Conservation (phyloP, 345 rosid genomes). For the Salix suchowensis region DNA sequence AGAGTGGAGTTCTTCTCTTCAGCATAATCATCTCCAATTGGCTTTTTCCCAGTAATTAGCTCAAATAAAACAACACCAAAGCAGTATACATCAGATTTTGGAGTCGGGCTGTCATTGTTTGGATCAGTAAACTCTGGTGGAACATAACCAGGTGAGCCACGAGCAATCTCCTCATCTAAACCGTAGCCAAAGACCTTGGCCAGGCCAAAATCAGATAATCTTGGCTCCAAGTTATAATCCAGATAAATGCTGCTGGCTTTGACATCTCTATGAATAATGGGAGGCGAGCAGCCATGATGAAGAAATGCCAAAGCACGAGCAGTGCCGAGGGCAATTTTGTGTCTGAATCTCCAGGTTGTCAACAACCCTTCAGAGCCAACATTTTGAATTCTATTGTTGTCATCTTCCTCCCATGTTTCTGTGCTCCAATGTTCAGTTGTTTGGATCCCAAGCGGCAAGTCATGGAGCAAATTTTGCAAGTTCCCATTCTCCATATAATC, state of each 20-base stretch:
- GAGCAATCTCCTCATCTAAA: slow-evolving; percentile 60
- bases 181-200: slow-evolving; percentile 79
- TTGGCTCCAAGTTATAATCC: slow-evolving; percentile 74
- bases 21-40: slow-evolving; percentile 65
- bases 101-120: slow-evolving; percentile 53
- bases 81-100: slow-evolving; percentile 87
- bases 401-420: slow-evolving; percentile 80
- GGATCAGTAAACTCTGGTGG: slow-evolving; percentile 76
- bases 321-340: slow-evolving; percentile 76
- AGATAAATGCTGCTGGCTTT: slow-evolving; percentile 89
- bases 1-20: slow-evolving; percentile 50
- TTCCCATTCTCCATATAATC: slow-evolving; percentile 97
- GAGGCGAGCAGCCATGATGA: slow-evolving; percentile 92
- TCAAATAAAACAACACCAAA: slow-evolving; percentile 82
- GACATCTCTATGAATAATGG: slow-evolving; percentile 78
- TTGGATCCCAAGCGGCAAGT: slow-evolving; percentile 80
- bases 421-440: slow-evolving; percentile 80
- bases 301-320: slow-evolving; percentile 92
- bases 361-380: slow-evolving; percentile 54
- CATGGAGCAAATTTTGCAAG: slow-evolving; percentile 83
- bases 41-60: slow-evolving; percentile 73
- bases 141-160: slow-evolving; percentile 68
- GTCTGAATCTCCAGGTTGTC: slow-evolving; percentile 81
- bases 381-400: slow-evolving; percentile 53
- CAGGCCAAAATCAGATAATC: slow-evolving; percentile 82